Evolutionary conservation across 2,329 filamentous ascomycete genomes (phyloP).

Genomic region (Talaromyces sp.): DNA sequence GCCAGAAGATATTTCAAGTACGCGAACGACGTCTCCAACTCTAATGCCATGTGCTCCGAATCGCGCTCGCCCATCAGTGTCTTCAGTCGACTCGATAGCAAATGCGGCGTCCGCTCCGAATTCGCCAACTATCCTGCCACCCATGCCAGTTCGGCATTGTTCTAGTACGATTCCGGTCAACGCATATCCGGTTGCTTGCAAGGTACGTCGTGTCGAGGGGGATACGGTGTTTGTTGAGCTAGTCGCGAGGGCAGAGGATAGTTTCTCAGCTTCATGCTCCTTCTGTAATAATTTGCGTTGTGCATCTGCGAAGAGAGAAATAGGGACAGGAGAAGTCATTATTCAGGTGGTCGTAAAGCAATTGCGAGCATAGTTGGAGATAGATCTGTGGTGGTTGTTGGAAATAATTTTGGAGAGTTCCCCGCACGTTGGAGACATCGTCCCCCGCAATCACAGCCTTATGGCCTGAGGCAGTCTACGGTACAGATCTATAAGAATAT

Average conservation of each 20-base stretch:
- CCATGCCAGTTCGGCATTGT: slow-evolving; percentile 79
- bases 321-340: slow-evolving; percentile 26
- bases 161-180: slow-evolving; percentile 56
- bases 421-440: slow-evolving; percentile 10
- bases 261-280: slow-evolving; percentile 43
- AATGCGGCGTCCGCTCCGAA: slow-evolving; percentile 67
- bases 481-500: not conserved
- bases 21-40: slow-evolving; percentile 45
- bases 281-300: slow-evolving; percentile 39
- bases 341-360: not conserved
- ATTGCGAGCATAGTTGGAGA: slow-evolving; percentile 6
- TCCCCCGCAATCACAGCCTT: slow-evolving; percentile 9
- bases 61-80: slow-evolving; percentile 38
- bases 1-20: slow-evolving; percentile 33
- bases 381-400: not conserved
- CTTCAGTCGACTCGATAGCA: slow-evolving; percentile 31
- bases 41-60: slow-evolving; percentile 45
- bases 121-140: slow-evolving; percentile 85
- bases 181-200: slow-evolving; percentile 40
- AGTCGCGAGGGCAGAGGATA: slow-evolving; percentile 40
- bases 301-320: slow-evolving; percentile 38
- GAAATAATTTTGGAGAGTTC: slow-evolving; percentile 1
- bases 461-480: not conserved
- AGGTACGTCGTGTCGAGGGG: slow-evolving; percentile 38
- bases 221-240: slow-evolving; percentile 37